These are phyloP conservation scores for Flammula alnicola DNA, from an alignment of 1,284 basidiomycete genomes.

Conservation along the genomic window DNA sequence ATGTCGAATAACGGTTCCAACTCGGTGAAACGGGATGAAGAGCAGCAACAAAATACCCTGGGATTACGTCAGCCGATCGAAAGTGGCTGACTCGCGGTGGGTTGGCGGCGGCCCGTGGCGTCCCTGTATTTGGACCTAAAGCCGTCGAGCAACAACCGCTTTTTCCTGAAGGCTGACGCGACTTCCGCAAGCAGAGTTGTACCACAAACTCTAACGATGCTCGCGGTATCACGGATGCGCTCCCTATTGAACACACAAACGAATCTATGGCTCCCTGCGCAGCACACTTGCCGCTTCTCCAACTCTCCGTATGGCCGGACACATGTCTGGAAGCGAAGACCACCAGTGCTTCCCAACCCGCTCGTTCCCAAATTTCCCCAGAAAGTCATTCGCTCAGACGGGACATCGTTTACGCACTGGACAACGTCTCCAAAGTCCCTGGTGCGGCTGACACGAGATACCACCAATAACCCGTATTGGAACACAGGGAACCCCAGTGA, in stretches of 20 bases:
- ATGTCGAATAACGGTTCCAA: conserved; percentile 17
- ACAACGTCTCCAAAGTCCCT: conserved; percentile 82
- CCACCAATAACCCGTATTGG: conserved; percentile 86
- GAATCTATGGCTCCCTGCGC: no score
- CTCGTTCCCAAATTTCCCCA: conserved; percentile 85
- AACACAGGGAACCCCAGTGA: conserved; percentile 64
- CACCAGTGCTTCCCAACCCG: conserved; percentile 73
- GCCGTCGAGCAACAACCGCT: no score
- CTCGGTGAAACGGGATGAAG: conserved; percentile 1
- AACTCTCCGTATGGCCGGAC: conserved; percentile 77
- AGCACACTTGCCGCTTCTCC: conserved; percentile 59
- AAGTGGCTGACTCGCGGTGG: no score
- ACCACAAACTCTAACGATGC: no score
- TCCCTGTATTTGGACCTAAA: no score
- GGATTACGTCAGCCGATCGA: conserved; percentile 15
- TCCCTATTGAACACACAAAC: no score
- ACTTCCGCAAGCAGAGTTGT: no score
- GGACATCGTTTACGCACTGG: conserved; percentile 87
- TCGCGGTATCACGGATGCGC: no score
- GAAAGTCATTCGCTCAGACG: conserved; percentile 81
- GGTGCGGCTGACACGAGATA: conserved; percentile 79
- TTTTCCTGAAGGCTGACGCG: no score
- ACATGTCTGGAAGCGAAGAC: conserved; percentile 74
- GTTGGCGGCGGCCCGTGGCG: no score
- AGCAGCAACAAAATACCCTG: conserved; percentile 1